A percentile compares a stretch with the other conserved stretches of the same genome.
Conservation (phyloP, 306 rosid genomes). For the Leucaena leucocephala region DNA sequence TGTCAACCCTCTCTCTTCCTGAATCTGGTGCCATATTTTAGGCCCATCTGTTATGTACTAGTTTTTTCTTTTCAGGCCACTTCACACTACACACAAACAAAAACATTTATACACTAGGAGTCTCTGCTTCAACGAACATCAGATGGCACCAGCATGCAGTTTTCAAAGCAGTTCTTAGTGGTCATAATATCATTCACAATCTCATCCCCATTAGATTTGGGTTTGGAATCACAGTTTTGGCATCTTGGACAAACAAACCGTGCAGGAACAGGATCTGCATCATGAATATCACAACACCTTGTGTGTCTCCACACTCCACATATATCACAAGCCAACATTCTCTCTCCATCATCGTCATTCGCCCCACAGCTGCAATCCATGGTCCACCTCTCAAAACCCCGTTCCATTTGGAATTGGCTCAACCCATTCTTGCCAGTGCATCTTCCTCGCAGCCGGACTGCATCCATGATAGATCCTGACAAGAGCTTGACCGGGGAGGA, state of each 20-base stretch:
- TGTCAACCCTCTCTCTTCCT: conserved; percentile 25
- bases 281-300: conserved; percentile 71
- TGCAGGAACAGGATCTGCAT: conserved; percentile 71
- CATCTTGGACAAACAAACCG: conserved; percentile 74
- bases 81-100: conserved; percentile 9
- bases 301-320: conserved; percentile 97
- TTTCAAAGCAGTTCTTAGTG: conserved; percentile 44
- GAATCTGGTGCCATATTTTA: conserved; percentile 19
- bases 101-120: conserved; percentile 17
- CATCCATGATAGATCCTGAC: conserved; percentile 49
- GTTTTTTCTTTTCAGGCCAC: conserved; percentile 36
- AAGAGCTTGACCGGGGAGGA: conserved; percentile 69
- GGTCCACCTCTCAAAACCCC: conserved; percentile 93
- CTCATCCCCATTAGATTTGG: conserved; percentile 48
- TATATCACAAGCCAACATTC: conserved; percentile 90
- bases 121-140: conserved; percentile 44
- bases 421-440: conserved; percentile 65
- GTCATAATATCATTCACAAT: conserved; percentile 42
- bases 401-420: conserved; percentile 82
- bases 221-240: conserved; percentile 40
- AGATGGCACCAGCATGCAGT: conserved; percentile 45
- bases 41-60: conserved; percentile 52
- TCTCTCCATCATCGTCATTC: conserved; percentile 94
- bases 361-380: conserved; percentile 94
- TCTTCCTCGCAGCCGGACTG: conserved; percentile 64